A percentile compares a stretch with the other conserved stretches of the same genome.
Conservation (phyloP, 495 filamentous ascomycete genomes). For the Pseudoneurospora amorphoporcata region DNA sequence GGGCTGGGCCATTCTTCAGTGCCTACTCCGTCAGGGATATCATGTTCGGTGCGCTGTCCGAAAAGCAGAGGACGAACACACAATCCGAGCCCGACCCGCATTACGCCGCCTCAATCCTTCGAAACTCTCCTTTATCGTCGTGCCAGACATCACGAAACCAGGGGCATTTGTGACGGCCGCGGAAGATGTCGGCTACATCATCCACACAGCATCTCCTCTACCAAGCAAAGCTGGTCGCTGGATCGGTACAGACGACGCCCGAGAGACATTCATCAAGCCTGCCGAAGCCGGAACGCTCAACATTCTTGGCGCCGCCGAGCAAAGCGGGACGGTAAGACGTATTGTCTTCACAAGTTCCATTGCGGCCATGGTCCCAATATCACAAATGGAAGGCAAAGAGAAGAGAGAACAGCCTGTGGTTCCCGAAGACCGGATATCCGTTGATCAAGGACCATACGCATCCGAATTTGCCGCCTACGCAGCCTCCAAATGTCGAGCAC, state of each 20-base stretch:
- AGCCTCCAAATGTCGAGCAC: conserved; percentile 32
- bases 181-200: conserved; percentile 35
- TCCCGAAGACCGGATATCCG: conserved; percentile 19
- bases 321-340: conserved; percentile 51
- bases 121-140: conserved; percentile 29
- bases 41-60: conserved; percentile 39
- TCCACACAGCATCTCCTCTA: conserved; percentile 44
- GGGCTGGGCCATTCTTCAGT: conserved; percentile 23
- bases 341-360: conserved; percentile 46
- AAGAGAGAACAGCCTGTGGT: conserved; percentile 5
- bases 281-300: conserved; percentile 65
- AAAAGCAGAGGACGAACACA: conserved; percentile 20
- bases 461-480: conserved; percentile 27
- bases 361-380: conserved; percentile 22
- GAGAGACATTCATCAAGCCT: conserved; percentile 50
- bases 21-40: conserved; percentile 27
- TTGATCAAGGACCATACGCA: conserved; percentile 26
- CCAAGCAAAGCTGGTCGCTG: not conserved
- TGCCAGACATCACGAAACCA: conserved; percentile 36
- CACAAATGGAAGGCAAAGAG: conserved; percentile 14
- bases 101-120: conserved; percentile 19
- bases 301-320: conserved; percentile 56
- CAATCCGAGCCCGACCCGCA: conserved; percentile 18
- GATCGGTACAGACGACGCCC: conserved; percentile 37
- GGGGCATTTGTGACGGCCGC: conserved; percentile 38